phyloP scores from a whole-genome alignment of 148 eudicot species.

The Vaccinium corymbosum region DNA sequence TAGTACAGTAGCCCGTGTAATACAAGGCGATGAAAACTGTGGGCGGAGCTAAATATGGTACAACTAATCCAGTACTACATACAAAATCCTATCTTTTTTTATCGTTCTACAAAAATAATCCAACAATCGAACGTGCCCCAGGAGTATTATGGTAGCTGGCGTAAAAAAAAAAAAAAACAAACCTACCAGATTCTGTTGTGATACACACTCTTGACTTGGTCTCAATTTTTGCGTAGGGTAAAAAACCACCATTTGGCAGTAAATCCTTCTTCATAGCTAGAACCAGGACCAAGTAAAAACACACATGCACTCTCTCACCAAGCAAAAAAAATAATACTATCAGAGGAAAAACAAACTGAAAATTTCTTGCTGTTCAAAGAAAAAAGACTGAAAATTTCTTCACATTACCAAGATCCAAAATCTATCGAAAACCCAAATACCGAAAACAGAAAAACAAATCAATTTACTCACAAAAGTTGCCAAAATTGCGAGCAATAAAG shows the following conservation, averaged over 20 bases:
- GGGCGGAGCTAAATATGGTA: background rate
- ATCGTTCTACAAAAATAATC: no score
- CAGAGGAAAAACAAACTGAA: background rate
- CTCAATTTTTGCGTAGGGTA: slow-evolving; percentile 4
- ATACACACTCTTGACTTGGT: background rate
- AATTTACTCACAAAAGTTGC: background rate
- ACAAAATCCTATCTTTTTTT: no score
- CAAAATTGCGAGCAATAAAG: slow-evolving; percentile 32
- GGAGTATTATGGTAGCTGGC: background rate
- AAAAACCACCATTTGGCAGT: slow-evolving; percentile 15
- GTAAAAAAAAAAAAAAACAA: background rate
- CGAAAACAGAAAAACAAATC: background rate
- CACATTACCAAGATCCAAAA: background rate
- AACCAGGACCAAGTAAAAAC: slow-evolving; percentile 6
- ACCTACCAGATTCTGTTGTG: background rate
- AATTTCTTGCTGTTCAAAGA: background rate
- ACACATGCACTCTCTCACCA: background rate
- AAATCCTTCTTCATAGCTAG: slow-evolving; percentile 18
- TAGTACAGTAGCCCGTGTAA: background rate
- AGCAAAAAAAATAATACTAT: background rate
- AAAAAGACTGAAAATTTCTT: background rate
- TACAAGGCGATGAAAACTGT: background rate
- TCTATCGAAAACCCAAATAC: no score
- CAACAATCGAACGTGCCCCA: no score
- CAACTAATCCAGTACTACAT: background rate